Conservation (phyloP, 2,329 filamentous ascomycete species). For the Alternaria ventricosa region DNA sequence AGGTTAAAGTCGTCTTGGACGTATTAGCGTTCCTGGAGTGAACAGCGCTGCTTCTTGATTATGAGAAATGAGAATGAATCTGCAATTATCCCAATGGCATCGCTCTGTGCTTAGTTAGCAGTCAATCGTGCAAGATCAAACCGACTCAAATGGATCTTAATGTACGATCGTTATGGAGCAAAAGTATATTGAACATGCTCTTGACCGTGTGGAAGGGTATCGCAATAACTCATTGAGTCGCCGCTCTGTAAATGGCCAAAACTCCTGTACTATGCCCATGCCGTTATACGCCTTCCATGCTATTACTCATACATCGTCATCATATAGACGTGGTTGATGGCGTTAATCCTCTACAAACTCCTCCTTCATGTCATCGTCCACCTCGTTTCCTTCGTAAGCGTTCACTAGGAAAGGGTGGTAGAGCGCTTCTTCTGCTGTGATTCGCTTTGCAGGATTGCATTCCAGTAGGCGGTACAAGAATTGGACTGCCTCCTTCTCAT, state of each 20-base stretch:
- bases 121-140: neutral
- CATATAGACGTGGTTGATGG: constrained; percentile 16
- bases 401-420: constrained; percentile 70
- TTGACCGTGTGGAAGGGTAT: constrained; percentile 34
- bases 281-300: constrained; percentile 32
- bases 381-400: constrained; percentile 36
- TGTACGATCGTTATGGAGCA: neutral
- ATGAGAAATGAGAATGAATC: neutral
- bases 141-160: neutral
- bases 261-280: constrained; percentile 37
- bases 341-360: constrained; percentile 35
- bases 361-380: constrained; percentile 44
- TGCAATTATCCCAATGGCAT: neutral
- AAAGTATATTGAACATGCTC: neutral
- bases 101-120: neutral
- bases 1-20: neutral
- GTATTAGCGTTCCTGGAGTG: neutral
- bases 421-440: constrained; percentile 77
- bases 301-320: constrained; percentile 24
- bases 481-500: constrained; percentile 74
- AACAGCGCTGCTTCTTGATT: neutral
- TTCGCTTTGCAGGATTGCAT: constrained; percentile 74
- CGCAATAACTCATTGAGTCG: constrained; percentile 30
- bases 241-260: constrained; percentile 28
- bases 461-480: constrained; percentile 78